Evolutionary conservation across 768 basidiomycete species (phyloP), one percentile per base, ranked within the genome.

Genomic region (Lactifluus pinguis): DNA sequence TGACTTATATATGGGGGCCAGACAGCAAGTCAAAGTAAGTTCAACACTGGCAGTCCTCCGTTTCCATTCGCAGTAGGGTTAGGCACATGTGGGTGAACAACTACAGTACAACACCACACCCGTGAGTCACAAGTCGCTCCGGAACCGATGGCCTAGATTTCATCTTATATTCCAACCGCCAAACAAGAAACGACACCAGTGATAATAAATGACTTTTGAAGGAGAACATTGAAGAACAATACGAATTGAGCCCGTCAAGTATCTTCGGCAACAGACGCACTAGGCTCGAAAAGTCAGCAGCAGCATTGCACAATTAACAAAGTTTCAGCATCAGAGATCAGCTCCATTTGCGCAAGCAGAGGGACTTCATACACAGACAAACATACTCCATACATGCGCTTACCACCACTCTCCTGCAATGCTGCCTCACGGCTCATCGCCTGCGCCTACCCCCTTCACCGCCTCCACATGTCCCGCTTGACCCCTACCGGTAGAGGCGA

Each of bases 311-410:
- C 39, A 41, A 41, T 49, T 21, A 17, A 42, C 42, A 21, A 17
- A 34, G 11, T 30, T 25, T 41, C 13, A 32, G 14, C 17, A 36
- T 21, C 49, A 34, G 41, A 52, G 49, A 59, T 47, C 47, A 47
- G 45, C 39, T 52, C 39, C 41, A 34, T 25, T 47, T 47, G 45
- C 25, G 36, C 21, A 10, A 49, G 32, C n/a, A 55, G 17, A n/a
- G 11, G 44, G 41, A 55, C 30, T 47, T 53, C 34, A 52, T 57
- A 58, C 50, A 49, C 45, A 52, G 14, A 9, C 21, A 53, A 13
- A 50, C 21, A 41, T 10, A 42, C 50, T n/a, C 38, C 48, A 6
- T 57, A 64, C 60, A 64, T 53, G 45, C 51, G 42, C 53, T 14
- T 52, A 34, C 50, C 21, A 49, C 32, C 57, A 57, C 60, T 45